phyloP scores from a whole-genome alignment of 2,329 filamentous ascomycete genomes.

The Stagonosporopsis chrysanthemi region DNA sequence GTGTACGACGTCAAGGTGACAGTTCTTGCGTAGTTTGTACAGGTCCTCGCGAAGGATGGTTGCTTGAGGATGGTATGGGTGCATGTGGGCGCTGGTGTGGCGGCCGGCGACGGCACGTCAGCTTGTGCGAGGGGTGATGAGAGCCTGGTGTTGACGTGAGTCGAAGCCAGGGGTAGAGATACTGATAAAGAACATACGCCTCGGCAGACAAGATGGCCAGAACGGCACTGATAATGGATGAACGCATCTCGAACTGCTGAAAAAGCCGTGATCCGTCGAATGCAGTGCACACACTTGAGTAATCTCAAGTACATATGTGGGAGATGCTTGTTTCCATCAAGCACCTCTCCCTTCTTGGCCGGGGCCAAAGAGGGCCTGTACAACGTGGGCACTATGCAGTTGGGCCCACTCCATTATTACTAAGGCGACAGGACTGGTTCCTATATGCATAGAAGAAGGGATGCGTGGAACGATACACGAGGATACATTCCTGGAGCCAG shows the following conservation, averaged over 20 bases:
- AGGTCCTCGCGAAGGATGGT: conserved; percentile 29
- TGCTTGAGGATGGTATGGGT: conserved; percentile 23
- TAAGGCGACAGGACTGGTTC: background rate
- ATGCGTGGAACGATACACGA: conserved; percentile 6
- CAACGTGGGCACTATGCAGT: background rate
- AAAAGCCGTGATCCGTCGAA: background rate
- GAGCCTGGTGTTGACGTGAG: background rate
- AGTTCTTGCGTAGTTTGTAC: conserved; percentile 35
- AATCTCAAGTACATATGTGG: background rate
- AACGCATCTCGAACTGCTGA: background rate
- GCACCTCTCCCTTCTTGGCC: background rate
- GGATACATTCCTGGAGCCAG: conserved; percentile 7
- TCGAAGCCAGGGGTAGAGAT: background rate
- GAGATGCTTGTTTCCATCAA: conserved; percentile 10
- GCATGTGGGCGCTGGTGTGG: conserved; percentile 22
- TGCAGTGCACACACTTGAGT: background rate
- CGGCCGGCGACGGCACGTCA: background rate
- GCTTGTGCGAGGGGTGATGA: background rate
- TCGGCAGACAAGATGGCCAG: background rate
- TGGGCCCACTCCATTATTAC: background rate
- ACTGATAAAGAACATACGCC: background rate
- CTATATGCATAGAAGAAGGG: background rate
- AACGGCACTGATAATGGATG: background rate
- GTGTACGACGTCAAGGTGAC: conserved; percentile 35
- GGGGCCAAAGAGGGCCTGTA: background rate